Evolutionary conservation across 768 basidiomycete species (phyloP).

Genomic region (Cyclocybe aegerita): DNA sequence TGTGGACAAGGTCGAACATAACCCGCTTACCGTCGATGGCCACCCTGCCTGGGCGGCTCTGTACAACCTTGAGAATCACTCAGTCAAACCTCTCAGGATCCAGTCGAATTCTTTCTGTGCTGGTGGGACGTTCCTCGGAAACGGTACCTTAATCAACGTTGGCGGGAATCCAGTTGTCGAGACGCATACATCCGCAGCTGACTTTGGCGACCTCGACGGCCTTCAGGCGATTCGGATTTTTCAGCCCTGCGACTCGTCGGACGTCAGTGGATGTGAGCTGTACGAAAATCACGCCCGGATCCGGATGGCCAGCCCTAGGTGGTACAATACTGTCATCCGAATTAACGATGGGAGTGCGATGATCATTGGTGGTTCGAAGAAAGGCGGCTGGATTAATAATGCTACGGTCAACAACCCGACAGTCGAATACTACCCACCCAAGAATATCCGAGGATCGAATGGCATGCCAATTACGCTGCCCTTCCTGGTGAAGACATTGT

Average conservation of each 20-base stretch:
- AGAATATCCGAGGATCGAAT: conserved; percentile 63
- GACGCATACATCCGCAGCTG: conserved; percentile 59
- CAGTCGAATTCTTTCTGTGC: conserved; percentile 87
- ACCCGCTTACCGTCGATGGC: conserved; percentile 68
- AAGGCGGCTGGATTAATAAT: conserved; percentile 88
- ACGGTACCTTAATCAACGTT: conserved; percentile 76
- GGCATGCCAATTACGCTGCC: conserved; percentile 64
- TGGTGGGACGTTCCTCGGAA: conserved; percentile 73
- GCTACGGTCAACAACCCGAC: conserved; percentile 80
- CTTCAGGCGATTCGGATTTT: conserved; percentile 74
- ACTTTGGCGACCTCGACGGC: conserved; percentile 77
- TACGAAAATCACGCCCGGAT: conserved; percentile 64
- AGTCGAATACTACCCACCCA: conserved; percentile 81
- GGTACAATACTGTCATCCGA: conserved; percentile 76
- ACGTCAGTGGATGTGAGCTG: conserved; percentile 53
- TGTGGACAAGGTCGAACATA: conserved; percentile 85
- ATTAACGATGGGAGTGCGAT: conserved; percentile 78
- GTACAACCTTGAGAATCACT: conserved; percentile 66
- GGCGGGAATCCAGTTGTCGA: conserved; percentile 82
- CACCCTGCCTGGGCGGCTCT: conserved; percentile 84
- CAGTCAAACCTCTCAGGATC: conserved; percentile 59
- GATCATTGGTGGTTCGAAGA: conserved; percentile 79
- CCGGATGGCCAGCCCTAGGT: conserved; percentile 75
- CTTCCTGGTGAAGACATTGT: conserved; percentile 70
- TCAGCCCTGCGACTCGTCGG: conserved; percentile 55